Percentiles rank a stretch among this genome's conserved stretches.
phyloP scores from a whole-genome alignment of 1,284 basidiomycete species.

The Pseudomicrostroma phylloplanum region DNA sequence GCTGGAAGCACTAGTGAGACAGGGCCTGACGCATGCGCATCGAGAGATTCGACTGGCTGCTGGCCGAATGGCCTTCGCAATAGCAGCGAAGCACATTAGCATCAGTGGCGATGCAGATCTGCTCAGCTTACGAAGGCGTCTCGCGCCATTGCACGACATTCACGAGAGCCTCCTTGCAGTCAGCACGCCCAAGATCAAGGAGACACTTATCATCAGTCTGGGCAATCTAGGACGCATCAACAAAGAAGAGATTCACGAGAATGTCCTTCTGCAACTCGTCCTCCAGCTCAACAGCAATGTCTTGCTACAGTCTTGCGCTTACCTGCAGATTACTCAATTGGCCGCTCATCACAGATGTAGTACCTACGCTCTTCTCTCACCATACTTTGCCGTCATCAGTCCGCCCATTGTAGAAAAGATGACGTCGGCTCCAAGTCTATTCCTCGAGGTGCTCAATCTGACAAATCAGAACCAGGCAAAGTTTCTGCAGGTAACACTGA shows the following conservation, averaged over 20 bases:
- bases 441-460: constrained; percentile 35
- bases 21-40: too few species aligned
- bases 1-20: too few species aligned
- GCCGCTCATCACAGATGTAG: constrained; percentile 34
- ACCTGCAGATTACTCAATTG: constrained; percentile 36
- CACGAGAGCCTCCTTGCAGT: constrained; percentile 18
- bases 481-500: constrained; percentile 43
- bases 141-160: constrained; percentile 9
- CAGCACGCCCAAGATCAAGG: constrained; percentile 13
- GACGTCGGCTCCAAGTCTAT: constrained; percentile 33
- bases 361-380: constrained; percentile 42
- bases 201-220: constrained; percentile 28
- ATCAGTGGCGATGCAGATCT: not conserved
- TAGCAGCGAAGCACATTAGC: not conserved
- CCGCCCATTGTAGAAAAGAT: constrained; percentile 33
- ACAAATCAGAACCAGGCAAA: constrained; percentile 38
- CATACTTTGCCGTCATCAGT: constrained; percentile 32
- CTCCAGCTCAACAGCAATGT: constrained; percentile 29
- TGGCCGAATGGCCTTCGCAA: not conserved
- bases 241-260: constrained; percentile 25
- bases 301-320: constrained; percentile 31
- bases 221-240: constrained; percentile 21
- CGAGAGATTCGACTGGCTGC: not conserved
- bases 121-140: not conserved
- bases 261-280: constrained; percentile 23